A percentile compares a stretch with the other conserved stretches of the same genome.
These are phyloP conservation scores for Agaricus sinodeliciosus DNA, from an alignment of 768 basidiomycete genomes.

Conservation along the genomic window DNA sequence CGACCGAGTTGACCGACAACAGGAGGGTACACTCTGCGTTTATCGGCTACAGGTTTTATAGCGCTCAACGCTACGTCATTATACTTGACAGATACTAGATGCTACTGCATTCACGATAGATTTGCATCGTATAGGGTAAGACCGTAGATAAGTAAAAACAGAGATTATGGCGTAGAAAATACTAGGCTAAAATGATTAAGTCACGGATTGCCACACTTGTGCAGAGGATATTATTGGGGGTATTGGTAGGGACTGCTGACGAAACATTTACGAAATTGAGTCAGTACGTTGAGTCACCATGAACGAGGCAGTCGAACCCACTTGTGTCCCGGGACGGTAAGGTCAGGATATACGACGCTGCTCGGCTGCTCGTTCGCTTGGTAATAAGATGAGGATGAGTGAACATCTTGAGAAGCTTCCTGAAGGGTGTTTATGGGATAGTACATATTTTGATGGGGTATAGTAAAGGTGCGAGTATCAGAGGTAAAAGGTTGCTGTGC, in stretches of 20 bases:
- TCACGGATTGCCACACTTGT: neutral
- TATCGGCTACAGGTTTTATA: neutral
- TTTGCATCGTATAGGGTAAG: neutral
- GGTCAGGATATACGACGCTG: neutral
- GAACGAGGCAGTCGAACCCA: too few species aligned
- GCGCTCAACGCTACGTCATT: too few species aligned
- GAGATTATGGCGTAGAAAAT: neutral
- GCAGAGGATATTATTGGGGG: neutral
- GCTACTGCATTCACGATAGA: neutral
- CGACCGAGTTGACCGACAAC: neutral
- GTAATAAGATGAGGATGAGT: neutral
- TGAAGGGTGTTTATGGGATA: neutral
- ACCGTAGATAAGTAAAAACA: neutral
- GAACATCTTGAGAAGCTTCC: neutral
- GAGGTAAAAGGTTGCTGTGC: neutral
- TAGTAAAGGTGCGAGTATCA: neutral
- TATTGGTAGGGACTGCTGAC: neutral
- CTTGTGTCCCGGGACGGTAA: neutral
- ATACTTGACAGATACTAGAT: too few species aligned
- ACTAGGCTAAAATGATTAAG: neutral
- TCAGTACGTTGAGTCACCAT: neutral
- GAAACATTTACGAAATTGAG: neutral
- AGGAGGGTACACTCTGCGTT: neutral
- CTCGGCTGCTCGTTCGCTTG: slow-evolving; percentile 3
- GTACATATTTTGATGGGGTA: neutral